Evolutionary conservation across 441 rosid species (phyloP), one percentile per base, ranked within the genome.

Genomic region (Breynia disticha): DNA sequence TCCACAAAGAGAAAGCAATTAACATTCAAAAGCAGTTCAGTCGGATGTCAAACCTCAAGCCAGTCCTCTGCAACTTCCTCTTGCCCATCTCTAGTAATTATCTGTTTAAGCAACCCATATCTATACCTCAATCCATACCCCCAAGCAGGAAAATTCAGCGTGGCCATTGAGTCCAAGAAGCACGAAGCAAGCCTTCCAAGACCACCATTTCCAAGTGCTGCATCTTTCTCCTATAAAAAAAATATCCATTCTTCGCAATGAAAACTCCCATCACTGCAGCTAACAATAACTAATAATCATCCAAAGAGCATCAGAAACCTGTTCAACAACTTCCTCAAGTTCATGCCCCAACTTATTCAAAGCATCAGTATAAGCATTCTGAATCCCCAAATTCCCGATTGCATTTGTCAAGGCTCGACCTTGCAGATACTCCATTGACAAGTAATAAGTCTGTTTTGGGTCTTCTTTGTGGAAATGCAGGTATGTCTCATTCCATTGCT

Each of bases 161-260:
- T 88, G 6, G 99, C 99, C 99, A 93, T 84, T 10, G 99, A 93
- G 63, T 93, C 99, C 61, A 93, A 69, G 76, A 91, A 93, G 66
- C 99, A 93, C 1, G 99, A 93, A 57, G 99, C 99, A 8, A 93
- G 90, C 69, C 99, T 83, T 52, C 99, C 99, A 63, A 89, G 80
- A 63, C 99, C 97, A 65, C 99, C 99, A 73, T 93, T 93, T 60
- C 99, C 99, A 41, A 93, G 82, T 37, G 99, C 99, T 52, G 97
- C 95, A 75, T 93, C 97, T 79, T 86, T 93, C 74, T 93, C 99
- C 99, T 93, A 61, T 24, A 59, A 63, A 68, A 15, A 46, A 68
- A 15, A 46, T 55, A 24, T 24, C 32, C 32, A 7, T 2, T 24
- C 32, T 7, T 24, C 7, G 32, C 32, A 24, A 24, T 24, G 4